Base-by-base conservation (phyloP, 345 rosid species). In the Pugionium dolabratum region DNA sequence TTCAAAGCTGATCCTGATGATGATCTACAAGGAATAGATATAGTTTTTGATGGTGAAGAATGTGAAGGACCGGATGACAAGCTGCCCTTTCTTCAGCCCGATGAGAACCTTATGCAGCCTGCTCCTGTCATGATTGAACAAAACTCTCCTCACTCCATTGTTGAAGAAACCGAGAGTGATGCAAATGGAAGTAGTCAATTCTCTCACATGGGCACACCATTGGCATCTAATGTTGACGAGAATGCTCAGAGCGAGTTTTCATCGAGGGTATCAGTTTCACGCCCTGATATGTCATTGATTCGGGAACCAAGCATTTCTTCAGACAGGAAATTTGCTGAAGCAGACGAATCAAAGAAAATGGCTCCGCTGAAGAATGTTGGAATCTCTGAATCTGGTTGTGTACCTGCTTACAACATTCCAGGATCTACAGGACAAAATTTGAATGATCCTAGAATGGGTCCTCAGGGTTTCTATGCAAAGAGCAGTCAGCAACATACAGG, bases 11-110 rank as follows among this genome's bases (percentile, higher is more conserved):
- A 85, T 73, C 83, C 83, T 34, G 99, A 94, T 73, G 96, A 91
- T 70, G 99, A 94, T 78, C 91, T 90, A 56, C 97, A 87, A 57
- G 98, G 90, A 67, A 84, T 94, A 69, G 97, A 91, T 66, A 94
- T 94, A 54, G 88, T 94, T 48, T 94, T 94, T 76, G 99, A 94
- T 63, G 99, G 86, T 36, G 97, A 91, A 78, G 97, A 87, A 62
- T 85, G 93, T 75, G 99, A 88, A 73, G 78, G 69, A 55, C 61
- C 91, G 35, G 95, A 90, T 80, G 97, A 94, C 67, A 86, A 82
- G 76, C 73, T 88, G 66, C 95, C 81, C 29, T 94, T 94, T 68
- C 97, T 86, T 70, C 99, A 91, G 70, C 87, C 89, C 30, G 99
- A 94, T 77, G 91, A 88, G 75, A 91, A 78, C 77, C 79, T 94